Percentiles rank a stretch among this genome's conserved stretches.
These are phyloP conservation scores for Mycosarcoma mackinlayi DNA, from an alignment of 1,284 basidiomycete species.

Conservation along the genomic window DNA sequence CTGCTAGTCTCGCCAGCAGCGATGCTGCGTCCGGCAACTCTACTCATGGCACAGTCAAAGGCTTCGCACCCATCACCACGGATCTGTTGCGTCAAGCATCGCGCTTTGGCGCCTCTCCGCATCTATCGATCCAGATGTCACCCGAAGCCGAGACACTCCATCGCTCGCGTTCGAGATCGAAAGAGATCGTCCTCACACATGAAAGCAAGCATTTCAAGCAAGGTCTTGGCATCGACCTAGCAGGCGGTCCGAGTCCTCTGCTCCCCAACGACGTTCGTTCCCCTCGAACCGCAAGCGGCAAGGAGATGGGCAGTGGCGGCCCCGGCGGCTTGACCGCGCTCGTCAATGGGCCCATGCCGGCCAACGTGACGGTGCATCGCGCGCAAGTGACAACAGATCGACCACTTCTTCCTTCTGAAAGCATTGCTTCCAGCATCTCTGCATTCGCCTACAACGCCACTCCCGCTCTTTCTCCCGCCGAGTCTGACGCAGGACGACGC, in stretches of 20 bases:
- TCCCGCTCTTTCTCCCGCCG: constrained; percentile 18
- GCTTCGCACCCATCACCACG: constrained; percentile 33
- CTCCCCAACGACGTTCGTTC: constrained; percentile 43
- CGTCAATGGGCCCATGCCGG: constrained; percentile 12
- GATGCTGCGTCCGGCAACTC: not conserved
- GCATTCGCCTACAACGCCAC: constrained; percentile 57
- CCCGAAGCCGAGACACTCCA: constrained; percentile 14
- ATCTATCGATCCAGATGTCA: constrained; percentile 47
- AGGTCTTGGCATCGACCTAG: constrained; percentile 18
- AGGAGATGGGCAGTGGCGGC: constrained; percentile 18
- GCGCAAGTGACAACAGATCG: constrained; percentile 17
- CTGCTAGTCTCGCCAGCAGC: not conserved
- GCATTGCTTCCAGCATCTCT: constrained; percentile 53
- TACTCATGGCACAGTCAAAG: constrained; percentile 5
- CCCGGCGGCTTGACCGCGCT: constrained; percentile 13
- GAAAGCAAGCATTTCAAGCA: constrained; percentile 8
- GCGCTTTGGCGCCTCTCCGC: constrained; percentile 23
- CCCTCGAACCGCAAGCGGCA: constrained; percentile 34
- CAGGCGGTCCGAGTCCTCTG: constrained; percentile 31
- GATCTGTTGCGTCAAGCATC: constrained; percentile 35
- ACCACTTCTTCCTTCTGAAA: constrained; percentile 32
- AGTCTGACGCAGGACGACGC: not conserved
- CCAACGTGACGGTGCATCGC: constrained; percentile 25
- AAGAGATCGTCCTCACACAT: constrained; percentile 23
- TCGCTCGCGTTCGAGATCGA: constrained; percentile 20